Base-by-base conservation (phyloP, 345 rosid genomes). In the Nasturtium officinale region DNA sequence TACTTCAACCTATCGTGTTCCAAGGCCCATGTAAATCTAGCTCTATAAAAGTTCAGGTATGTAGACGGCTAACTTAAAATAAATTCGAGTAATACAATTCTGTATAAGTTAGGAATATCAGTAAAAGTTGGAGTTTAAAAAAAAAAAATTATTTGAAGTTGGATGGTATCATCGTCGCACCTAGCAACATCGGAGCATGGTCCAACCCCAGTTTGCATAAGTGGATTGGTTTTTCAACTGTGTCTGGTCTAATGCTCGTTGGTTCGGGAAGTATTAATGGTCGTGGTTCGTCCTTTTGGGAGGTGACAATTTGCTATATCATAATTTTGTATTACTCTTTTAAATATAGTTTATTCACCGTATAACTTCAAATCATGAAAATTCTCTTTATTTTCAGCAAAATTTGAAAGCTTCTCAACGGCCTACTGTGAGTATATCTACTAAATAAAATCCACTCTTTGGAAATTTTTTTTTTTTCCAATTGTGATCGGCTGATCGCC, bases 21-120 rank as follows among this genome's bases (percentile, higher is more conserved):
- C 17, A 43, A 21, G 79, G 79, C 8, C 79, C 74, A 42, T 75
- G 79, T 45, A 61, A 28, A 32, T 23, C 74, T 42, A 68, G 4
- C 15, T 30, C 46, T 43, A 42, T 61, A 15, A 52, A 52, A 43
- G 5, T 75, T 25, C 74, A 75, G 69, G 79, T 75, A 68, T 1
- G 17, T 54, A 18, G 10, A n/a, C 10, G 1, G 15, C 9, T 62
- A 42, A 20, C 52, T 7, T 20, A 43, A 30, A 30, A 23, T 10
- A 40, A 9, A 32, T 61, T 0, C 4, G 45, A 32, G 23, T 13
- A 4, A 69, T 33, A 21, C 13, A 46, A 9, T 8, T 38, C 8
- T 9, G 23, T 29, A 21, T 42, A 15, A 12, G 10, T 43, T 15
- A 43, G 0, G 2, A 43, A 11, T 5, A 73, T 45, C 8, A 55